Evolutionary conservation across 2,329 filamentous ascomycete species (phyloP), one percentile per base, ranked within the genome.

Genomic region (Penicillium digitatum): DNA sequence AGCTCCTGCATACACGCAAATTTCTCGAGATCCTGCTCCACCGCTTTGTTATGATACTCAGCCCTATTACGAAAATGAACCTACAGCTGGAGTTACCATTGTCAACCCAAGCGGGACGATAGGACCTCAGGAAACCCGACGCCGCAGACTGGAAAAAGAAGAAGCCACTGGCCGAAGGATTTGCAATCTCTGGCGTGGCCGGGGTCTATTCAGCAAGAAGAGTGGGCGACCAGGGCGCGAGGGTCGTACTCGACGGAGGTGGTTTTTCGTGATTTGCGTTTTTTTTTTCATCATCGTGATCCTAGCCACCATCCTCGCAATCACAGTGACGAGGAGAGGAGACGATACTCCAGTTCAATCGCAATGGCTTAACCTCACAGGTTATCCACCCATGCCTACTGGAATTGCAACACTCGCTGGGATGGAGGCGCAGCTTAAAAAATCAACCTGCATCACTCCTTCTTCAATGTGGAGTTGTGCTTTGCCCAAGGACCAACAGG

Each of bases 381-480:
- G 86, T 48, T 96, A 89, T 62, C 92, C 92, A 18, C 87, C 91
- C 0, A 89, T 96, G 66, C 90, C 89, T 1, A 93, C 89, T 0
- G 93, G 92, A 0, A 81, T 93, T 18, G 81, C 89, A 57, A 95
- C 90, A 0, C 81, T 96, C 16, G 83, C 88, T 16, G 87, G 87
- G 5, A 84, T 90, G 0, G 82, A 89, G 62, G 85, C 87, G 47
- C 81, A 82, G 0, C 75, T 81, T 2, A 76, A 83, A n/a, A 81
- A 84, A 51, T 83, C 82, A 22, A 83, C 82, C 7, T 97, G 92
- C 63, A 85, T 92, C 4, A 77, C 80, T 8, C 87, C 87, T 0
- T 79, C 84, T 3, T 89, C 88, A 0, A 72, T 94, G 52, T 97
- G 92, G 92, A 95, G 88, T 68, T 97, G 92, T 70, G 82, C 86